phyloP scores from a whole-genome alignment of 164 flowering plant species.

The Magnolia changhungtana region DNA sequence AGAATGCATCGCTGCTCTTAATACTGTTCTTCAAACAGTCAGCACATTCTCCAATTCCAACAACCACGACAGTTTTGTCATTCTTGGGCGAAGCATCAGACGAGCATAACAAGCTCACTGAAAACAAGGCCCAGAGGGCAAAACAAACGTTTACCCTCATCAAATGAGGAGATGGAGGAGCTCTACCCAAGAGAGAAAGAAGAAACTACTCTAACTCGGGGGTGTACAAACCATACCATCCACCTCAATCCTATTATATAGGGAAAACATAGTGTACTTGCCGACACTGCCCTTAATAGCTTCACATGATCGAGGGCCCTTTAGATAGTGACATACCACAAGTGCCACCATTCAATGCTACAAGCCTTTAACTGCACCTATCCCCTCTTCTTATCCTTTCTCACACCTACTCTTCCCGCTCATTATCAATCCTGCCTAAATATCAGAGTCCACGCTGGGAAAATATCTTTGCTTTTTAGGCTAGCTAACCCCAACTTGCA shows the following conservation, averaged over 20 bases:
- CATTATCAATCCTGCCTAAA: neutral
- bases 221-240: neutral
- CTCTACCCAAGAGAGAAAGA: neutral
- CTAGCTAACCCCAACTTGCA: no score
- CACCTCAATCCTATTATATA: neutral
- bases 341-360: constrained; percentile 6
- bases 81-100: constrained; percentile 17
- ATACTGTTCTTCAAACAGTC: constrained; percentile 53
- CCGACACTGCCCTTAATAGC: constrained; percentile 8
- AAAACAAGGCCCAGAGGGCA: constrained; percentile 34
- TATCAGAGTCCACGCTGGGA: no score
- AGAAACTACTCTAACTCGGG: neutral
- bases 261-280: neutral
- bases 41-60: constrained; percentile 69
- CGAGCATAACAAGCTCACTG: constrained; percentile 29
- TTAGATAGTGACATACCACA: neutral
- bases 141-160: constrained; percentile 13
- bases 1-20: constrained; percentile 48
- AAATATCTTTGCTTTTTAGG: no score
- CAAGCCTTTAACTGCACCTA: neutral
- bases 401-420: neutral
- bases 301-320: constrained; percentile 5
- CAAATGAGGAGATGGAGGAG: neutral
- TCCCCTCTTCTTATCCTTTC: neutral
- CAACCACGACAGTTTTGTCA: constrained; percentile 40